Evolutionary conservation across 2,329 filamentous ascomycete genomes (phyloP), one percentile per base, ranked within the genome.

Genomic region (Aspergillus quadricinctus): DNA sequence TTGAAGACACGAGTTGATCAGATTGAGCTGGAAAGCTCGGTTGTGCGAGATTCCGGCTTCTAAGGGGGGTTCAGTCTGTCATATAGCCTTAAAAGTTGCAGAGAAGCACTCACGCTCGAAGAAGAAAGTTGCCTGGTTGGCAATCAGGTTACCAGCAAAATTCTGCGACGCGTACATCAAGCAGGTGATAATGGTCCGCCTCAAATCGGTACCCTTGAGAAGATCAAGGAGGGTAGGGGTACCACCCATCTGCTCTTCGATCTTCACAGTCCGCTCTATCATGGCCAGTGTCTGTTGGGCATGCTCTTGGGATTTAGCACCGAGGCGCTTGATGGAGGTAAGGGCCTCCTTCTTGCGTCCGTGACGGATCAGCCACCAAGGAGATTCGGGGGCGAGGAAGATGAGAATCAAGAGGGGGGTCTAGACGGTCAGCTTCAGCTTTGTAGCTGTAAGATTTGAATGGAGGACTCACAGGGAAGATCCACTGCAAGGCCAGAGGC

Each of bases 61-160:
- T 72, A 31, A 1, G 10, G 2, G 21, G 40, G 35, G 4, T 10
- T 31, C 29, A 31, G 50, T 69, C 29, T 65, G 59, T 48, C 45
- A 43, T 52, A 52, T 49, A 1, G 4, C 28, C 17, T n/a, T 21
- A 17, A 6, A 21, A 29, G 10, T 6, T 48, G 6, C 17, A 4
- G 3, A 23, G 17, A 11, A 8, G 5, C 10, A 62, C 62, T 67
- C 53, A 68, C 67, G 63, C 57, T 75, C 67, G 64, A 86, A 87
- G 70, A 86, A 86, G 66, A 80, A 86, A 35, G 82, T 80, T 21
- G 83, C 82, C 66, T 86, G 83, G 62, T 85, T 85, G 64, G 84
- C 83, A 57, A 86, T 83, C 49, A 85, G 74, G 62, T 85, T 86
- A 59, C 83, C 83, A 4, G 82, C 81, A n/a, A 86, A 72, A 62